Percentiles rank a stretch among this genome's conserved stretches.
Evolutionary conservation across 73 alveolate genomes (phyloP).

Genomic region (Paramecium sexaurelia): DNA sequence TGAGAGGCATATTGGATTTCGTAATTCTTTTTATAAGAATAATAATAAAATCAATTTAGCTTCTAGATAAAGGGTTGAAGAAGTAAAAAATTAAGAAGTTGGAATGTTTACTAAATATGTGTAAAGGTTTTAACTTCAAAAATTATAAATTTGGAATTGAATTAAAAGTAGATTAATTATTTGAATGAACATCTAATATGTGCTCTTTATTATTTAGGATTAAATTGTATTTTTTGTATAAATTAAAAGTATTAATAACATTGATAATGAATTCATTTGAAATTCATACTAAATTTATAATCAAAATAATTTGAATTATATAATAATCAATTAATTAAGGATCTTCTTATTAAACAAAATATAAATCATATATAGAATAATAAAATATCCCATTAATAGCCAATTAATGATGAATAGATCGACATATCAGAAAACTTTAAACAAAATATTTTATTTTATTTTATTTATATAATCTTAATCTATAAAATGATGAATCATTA

Average conservation of each 20-base stretch:
- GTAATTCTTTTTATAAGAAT: conserved; percentile 26
- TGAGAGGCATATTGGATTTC: conserved; percentile 40
- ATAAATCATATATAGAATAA: conserved; percentile 25
- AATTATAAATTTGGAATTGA: conserved; percentile 23
- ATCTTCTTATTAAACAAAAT: conserved; percentile 13
- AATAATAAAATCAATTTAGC: neutral
- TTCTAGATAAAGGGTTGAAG: neutral
- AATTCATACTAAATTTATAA: neutral
- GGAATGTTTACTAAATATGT: conserved; percentile 13
- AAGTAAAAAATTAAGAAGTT: neutral
- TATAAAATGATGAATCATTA: conserved; percentile 19
- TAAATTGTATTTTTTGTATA: neutral
- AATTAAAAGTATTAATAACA: neutral
- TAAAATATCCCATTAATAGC: neutral
- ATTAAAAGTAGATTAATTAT: neutral
- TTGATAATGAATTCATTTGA: neutral
- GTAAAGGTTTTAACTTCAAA: neutral
- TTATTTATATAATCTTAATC: neutral
- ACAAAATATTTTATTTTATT: neutral
- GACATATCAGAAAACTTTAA: neutral
- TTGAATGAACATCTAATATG: neutral
- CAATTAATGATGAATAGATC: neutral
- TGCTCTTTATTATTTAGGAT: neutral
- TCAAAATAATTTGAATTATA: neutral
- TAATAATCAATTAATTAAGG: conserved; percentile 4